Evolutionary conservation across 176 grass and related monocot genomes (phyloP), one percentile per base, ranked within the genome.

Genomic region (Bolboschoenus planiculmis): DNA sequence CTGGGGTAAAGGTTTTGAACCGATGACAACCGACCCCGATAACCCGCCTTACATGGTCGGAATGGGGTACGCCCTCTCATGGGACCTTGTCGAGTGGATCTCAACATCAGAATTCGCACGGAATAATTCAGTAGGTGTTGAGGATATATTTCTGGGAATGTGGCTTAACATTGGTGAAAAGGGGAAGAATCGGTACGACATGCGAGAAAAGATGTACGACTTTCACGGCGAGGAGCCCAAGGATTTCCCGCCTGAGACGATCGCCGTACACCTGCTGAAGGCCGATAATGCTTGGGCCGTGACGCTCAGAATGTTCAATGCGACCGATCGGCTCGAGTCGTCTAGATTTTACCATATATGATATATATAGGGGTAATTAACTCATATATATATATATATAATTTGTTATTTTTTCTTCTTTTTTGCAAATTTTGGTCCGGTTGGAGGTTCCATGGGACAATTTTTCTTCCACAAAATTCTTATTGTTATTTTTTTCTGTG

Each of bases 31-130:
- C 10, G 24, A 64, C 34, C 56, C 60, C 3, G 58, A 82, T 20
- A 75, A 83, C 42, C 80, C 86, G 7, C 75, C 47, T 21, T 90
- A 74, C 84, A 71, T 90, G 56, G 85, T 85, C 20, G 88, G 88
- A 14, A 90, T 90, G 88, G 88, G 88, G 20, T 90, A 90, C 37
- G 48, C 48, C 23, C 46, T 90, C 10, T 90, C 88, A 14, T 86
- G 88, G 88, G 88, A 90, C 59, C 34, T 90, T 23, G 84, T 90
- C 35, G 79, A 75, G 50, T 90, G 88, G 88, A 73, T 90, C 60
- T 42, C 84, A 1, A 51, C 43, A 59, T 83, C 88, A 27, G 72
- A 90, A 46, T 20, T 55, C 16, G 72, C 81, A 29, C n/a, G 72
- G 61, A 83, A 70, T 43, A 68, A 86, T 7, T 48, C 48, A 44